Evolutionary conservation across 202 grass and related monocot genomes (phyloP).

Genomic region (Carex sylvatica): DNA sequence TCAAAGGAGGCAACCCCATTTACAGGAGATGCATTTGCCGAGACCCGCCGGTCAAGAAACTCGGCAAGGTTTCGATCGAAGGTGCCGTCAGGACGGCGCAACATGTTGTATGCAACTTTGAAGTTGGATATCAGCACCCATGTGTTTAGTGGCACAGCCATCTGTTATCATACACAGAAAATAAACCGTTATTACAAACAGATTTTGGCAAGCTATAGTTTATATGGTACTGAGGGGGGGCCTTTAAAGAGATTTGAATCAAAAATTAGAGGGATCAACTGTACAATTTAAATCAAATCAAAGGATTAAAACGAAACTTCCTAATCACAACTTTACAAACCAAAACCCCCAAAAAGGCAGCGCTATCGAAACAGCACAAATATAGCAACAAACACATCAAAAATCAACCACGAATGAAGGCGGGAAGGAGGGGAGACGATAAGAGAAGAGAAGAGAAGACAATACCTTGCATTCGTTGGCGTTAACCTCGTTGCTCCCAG

Average conservation of each 20-base stretch:
- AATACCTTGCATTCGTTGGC: slow-evolving; percentile 87
- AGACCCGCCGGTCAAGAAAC: slow-evolving; percentile 63
- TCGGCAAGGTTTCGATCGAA: slow-evolving; percentile 87
- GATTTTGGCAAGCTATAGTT: neutral
- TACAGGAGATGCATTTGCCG: slow-evolving; percentile 51
- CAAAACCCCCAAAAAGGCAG: slow-evolving; percentile 8
- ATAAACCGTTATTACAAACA: slow-evolving; percentile 14
- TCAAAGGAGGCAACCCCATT: slow-evolving; percentile 88
- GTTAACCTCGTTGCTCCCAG: slow-evolving; percentile 99
- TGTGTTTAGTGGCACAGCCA: slow-evolving; percentile 79
- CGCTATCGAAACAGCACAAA: neutral
- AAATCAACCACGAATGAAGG: neutral
- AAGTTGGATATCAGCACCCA: slow-evolving; percentile 98
- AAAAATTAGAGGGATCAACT: slow-evolving; percentile 48
- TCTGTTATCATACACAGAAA: slow-evolving; percentile 40
- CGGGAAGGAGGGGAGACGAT: neutral
- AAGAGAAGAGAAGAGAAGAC: neutral
- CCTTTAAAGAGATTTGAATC: slow-evolving; percentile 26
- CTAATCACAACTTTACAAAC: slow-evolving; percentile 23
- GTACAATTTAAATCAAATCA: slow-evolving; percentile 49
- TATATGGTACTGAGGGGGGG: neutral
- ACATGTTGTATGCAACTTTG: slow-evolving; percentile 93
- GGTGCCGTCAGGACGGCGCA: slow-evolving; percentile 86
- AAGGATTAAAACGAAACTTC: slow-evolving; percentile 31
- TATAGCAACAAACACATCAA: neutral